Percentiles rank a stretch among this genome's conserved stretches.
phyloP scores from a whole-genome alignment of 2,329 filamentous ascomycete species.

The Nemania abortiva region DNA sequence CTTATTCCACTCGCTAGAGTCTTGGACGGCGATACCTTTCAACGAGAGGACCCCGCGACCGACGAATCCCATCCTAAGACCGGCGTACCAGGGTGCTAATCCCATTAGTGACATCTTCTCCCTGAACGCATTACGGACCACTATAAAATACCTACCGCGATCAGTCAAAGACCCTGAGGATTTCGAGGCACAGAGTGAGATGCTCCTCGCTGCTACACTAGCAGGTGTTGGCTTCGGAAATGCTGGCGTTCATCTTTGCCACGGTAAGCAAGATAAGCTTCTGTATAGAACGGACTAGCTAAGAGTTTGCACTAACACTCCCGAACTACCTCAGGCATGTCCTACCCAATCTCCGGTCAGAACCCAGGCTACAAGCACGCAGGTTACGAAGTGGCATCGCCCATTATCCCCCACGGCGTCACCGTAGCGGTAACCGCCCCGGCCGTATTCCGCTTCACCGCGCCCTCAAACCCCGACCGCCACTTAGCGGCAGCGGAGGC shows the following conservation, averaged over 20 bases:
- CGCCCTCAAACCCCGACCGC: conserved; percentile 88
- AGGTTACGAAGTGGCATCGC: conserved; percentile 81
- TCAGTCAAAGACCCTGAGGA: conserved; percentile 91
- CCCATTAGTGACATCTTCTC: conserved; percentile 98
- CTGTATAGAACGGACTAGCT: neutral
- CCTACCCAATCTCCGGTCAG: conserved; percentile 95
- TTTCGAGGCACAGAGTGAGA: conserved; percentile 90
- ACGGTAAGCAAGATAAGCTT: conserved; percentile 58
- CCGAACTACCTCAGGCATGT: conserved; percentile 80
- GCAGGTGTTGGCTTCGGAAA: conserved; percentile 98
- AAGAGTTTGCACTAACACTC: conserved; percentile 14
- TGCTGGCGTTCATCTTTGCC: conserved; percentile 87
- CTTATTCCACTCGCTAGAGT: conserved; percentile 93
- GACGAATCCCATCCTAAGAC: conserved; percentile 87
- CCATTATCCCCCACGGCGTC: conserved; percentile 95
- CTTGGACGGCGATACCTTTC: conserved; percentile 97
- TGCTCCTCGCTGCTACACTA: conserved; percentile 93
- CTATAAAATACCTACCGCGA: conserved; percentile 91
- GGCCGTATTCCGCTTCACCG: conserved; percentile 94
- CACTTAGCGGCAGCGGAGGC: conserved; percentile 90
- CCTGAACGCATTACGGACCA: conserved; percentile 82
- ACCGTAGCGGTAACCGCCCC: conserved; percentile 94
- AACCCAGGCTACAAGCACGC: conserved; percentile 90
- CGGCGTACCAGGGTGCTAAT: conserved; percentile 96
- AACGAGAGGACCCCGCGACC: conserved; percentile 86